Conservation (phyloP, 2,329 filamentous ascomycete genomes). For the Phaeoacremonium minimum region DNA sequence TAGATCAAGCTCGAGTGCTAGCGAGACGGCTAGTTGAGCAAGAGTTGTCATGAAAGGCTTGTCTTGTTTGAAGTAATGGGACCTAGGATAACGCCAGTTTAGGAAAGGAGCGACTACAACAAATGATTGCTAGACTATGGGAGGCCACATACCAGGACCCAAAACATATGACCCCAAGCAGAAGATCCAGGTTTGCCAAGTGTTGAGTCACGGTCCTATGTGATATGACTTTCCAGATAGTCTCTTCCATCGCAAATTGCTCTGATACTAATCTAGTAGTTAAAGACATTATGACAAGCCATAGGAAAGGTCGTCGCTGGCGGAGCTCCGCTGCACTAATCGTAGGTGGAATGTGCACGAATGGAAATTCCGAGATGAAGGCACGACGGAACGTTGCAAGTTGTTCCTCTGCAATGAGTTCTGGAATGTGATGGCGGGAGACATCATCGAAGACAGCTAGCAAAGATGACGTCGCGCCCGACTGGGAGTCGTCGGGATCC, state of each 20-base stretch:
- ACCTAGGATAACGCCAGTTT: constrained; percentile 11
- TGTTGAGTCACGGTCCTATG: constrained; percentile 5
- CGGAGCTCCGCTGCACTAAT: constrained; percentile 1
- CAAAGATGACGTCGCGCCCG: not conserved
- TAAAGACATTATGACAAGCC: constrained; percentile 5
- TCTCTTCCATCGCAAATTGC: constrained; percentile 11
- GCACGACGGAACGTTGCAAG: not conserved
- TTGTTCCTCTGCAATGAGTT: not conserved
- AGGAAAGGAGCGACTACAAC: not conserved
- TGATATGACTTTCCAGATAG: constrained; percentile 9
- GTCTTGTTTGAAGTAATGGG: constrained; percentile 20
- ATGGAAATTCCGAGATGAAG: constrained; percentile 2
- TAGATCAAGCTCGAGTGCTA: constrained; percentile 17
- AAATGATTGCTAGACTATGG: no score
- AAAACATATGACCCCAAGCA: constrained; percentile 8
- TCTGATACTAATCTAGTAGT: constrained; percentile 1
- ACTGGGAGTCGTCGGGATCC: not conserved
- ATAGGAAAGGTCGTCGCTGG: constrained; percentile 2
- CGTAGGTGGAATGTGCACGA: not conserved
- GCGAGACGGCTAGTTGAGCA: constrained; percentile 14
- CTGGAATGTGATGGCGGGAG: not conserved
- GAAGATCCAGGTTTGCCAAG: constrained; percentile 5
- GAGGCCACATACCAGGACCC: constrained; percentile 4
- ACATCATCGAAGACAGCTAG: constrained; percentile 1
- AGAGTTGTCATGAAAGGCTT: constrained; percentile 19